Base-by-base conservation (phyloP, 176 grass and related monocot genomes). In the Bolboschoenus planiculmis region DNA sequence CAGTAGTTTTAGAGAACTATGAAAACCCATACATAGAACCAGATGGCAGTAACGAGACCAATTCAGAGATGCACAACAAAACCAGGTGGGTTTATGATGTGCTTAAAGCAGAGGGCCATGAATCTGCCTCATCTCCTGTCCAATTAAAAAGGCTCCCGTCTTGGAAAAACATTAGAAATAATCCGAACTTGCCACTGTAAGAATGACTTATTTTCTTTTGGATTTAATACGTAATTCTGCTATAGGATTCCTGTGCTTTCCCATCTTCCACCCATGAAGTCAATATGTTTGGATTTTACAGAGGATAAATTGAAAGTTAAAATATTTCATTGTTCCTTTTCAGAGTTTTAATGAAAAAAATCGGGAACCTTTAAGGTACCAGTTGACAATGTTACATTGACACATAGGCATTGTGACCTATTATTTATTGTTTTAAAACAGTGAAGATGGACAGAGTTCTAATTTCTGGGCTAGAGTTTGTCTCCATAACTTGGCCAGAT, bases 391-490 rank as follows among this genome's bases (percentile, higher is more conserved):
- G 67, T 85, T 20, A 82, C 0, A 40, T 47, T 58, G 21, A 14
- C 48, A 58, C 53, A 6, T 70, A 18, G 16, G 35, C 71, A 75
- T 75, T 75, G 24, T 75, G 3, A 47, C 23, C 44, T 76, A 6
- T 76, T 42, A 16, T 78, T 77, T 33, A 83, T 88, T 93, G 56
- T 77, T 81, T 29, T 14, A 54, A 15, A 72, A 68, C 74, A 98
- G 92, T 65, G 89, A 95, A 89, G 90, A 98, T 84, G 74, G 67
- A 81, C 81, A 87, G 83, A 95, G 86, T 82, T 89, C 92, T 40
- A 90, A 91, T 82, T 95, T 98, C 83, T 98, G 95, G 95, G 93
- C 92, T 37, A 93, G 95, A 85, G 84, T 98, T 64, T 98, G 95
- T 86, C 82, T 98, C 39, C 95, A 95, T 88, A 98, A 98, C 89